Evolutionary conservation across 129 eudicot species (phyloP), one percentile per base, ranked within the genome.

Genomic region (Rutidosis leptorrhynchoides): DNA sequence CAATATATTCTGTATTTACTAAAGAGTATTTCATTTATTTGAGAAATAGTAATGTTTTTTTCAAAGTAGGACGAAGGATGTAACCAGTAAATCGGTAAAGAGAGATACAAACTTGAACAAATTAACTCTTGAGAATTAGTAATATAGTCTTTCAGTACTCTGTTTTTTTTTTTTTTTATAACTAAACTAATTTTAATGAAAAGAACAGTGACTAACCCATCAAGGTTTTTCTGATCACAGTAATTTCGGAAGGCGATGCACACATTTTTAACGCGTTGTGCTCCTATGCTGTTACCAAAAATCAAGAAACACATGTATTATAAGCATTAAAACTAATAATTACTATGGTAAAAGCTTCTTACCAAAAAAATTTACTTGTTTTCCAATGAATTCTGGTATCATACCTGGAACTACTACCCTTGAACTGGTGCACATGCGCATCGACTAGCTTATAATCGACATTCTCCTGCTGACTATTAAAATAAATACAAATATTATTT

Each of bases 361-460:
- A 69, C 6, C 7, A 24, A 40, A 42, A 42, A 42, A 16, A 9
- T 16, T 35, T 2, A 14, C n/a, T 11, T 40, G 43, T 57, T 69
- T 24, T 21, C 20, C 16, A 21, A 14, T 40, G n/a, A 28, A 2
- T 29, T 57, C 58, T n/a, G 2, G 53, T 23, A 25, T 30, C 24
- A 54, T 80, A 90, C 95, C 97, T 90, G 49, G 97, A 87, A 78
- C 95, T 90, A 72, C 97, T 84, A 61, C 97, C 95, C 78, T 90
- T 90, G 74, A 90, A 82, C 76, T 90, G 95, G 77, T 90, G 97
- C 53, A 85, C 97, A 87, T 86, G 83, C 56, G 87, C 85, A 79
- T 82, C 95, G 48, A 90, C 92, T 77, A 82, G 84, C 59, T 82
- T 84, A 72, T 79, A 90, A 78, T 90, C 92, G 28, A 90, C 83